Evolutionary conservation across 2,329 filamentous ascomycete genomes (phyloP).

Genomic region (Phaeoacremonium minimum): DNA sequence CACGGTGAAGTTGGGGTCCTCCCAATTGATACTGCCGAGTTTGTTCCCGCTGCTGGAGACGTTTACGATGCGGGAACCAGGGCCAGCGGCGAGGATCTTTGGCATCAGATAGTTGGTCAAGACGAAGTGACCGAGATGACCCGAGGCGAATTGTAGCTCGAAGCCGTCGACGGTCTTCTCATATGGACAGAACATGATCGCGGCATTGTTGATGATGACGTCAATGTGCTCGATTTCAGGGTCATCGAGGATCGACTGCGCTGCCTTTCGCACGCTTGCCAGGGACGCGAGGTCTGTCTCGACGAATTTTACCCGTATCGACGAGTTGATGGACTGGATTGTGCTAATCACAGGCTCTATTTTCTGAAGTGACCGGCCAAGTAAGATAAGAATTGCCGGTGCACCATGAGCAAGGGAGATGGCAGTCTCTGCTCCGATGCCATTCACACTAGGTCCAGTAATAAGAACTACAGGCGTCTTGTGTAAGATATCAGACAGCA

Average conservation of each 20-base stretch:
- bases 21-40: slow-evolving; percentile 15
- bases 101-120: slow-evolving; percentile 29
- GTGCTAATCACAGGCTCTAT: slow-evolving; percentile 20
- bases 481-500: slow-evolving; percentile 1
- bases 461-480: slow-evolving; percentile 19
- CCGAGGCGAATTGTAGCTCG: slow-evolving; percentile 26
- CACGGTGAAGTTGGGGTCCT: slow-evolving; percentile 20
- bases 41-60: slow-evolving; percentile 13
- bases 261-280: slow-evolving; percentile 23
- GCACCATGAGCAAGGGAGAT: slow-evolving; percentile 20
- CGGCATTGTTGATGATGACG: slow-evolving; percentile 38
- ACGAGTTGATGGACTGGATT: slow-evolving; percentile 14
- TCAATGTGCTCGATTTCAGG: slow-evolving; percentile 25
- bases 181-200: slow-evolving; percentile 33
- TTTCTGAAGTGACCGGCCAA: slow-evolving; percentile 19
- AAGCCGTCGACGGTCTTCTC: slow-evolving; percentile 22
- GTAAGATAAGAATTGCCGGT: slow-evolving; percentile 21
- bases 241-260: slow-evolving; percentile 20
- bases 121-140: slow-evolving; percentile 27
- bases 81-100: slow-evolving; percentile 14
- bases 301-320: slow-evolving; percentile 19
- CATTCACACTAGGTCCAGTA: slow-evolving; percentile 23
- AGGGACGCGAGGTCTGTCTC: slow-evolving; percentile 20
- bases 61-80: slow-evolving; percentile 13
- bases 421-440: slow-evolving; percentile 23